A percentile compares a stretch with the other conserved stretches of the same genome.
These are phyloP conservation scores for Xylaria bambusicola DNA, from an alignment of 495 filamentous ascomycete species.

Conservation along the genomic window DNA sequence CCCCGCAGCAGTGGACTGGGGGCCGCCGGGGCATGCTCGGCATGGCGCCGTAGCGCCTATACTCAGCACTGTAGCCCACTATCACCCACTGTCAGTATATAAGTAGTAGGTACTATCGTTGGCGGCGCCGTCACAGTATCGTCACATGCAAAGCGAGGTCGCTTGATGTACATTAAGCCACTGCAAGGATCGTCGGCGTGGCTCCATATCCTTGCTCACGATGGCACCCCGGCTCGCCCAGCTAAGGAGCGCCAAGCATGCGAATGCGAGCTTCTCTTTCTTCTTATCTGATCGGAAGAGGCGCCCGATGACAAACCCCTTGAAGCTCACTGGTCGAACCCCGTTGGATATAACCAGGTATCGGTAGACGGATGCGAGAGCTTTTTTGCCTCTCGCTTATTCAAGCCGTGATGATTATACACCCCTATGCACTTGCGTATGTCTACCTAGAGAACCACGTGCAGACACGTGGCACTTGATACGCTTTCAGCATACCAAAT, in stretches of 20 bases:
- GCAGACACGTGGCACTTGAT: too few relatives aligned
- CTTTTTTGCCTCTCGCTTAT: too few relatives aligned
- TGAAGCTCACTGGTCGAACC: slow-evolving; percentile 14
- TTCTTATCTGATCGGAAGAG: slow-evolving; percentile 28
- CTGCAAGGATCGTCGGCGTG: background rate
- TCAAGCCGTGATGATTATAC: too few relatives aligned
- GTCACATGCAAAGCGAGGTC: slow-evolving; percentile 23
- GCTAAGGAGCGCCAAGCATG: slow-evolving; percentile 6
- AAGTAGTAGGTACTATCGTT: background rate
- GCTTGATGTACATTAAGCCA: background rate
- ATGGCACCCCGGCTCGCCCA: too few relatives aligned
- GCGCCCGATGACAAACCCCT: slow-evolving; percentile 24
- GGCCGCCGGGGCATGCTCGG: too few relatives aligned
- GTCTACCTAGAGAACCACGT: too few relatives aligned
- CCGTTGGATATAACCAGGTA: too few relatives aligned
- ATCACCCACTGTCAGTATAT: too few relatives aligned
- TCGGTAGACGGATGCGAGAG: slow-evolving; percentile 3
- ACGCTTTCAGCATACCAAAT: too few relatives aligned
- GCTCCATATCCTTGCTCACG: slow-evolving; percentile 1
- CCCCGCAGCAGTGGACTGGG: background rate
- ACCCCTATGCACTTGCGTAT: too few relatives aligned
- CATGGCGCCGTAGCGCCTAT: background rate
- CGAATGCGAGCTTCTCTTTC: slow-evolving; percentile 26
- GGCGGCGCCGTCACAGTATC: background rate
- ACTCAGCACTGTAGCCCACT: background rate